Conservation (phyloP, 2,329 filamentous ascomycete genomes). For the Colletotrichum scovillei region DNA sequence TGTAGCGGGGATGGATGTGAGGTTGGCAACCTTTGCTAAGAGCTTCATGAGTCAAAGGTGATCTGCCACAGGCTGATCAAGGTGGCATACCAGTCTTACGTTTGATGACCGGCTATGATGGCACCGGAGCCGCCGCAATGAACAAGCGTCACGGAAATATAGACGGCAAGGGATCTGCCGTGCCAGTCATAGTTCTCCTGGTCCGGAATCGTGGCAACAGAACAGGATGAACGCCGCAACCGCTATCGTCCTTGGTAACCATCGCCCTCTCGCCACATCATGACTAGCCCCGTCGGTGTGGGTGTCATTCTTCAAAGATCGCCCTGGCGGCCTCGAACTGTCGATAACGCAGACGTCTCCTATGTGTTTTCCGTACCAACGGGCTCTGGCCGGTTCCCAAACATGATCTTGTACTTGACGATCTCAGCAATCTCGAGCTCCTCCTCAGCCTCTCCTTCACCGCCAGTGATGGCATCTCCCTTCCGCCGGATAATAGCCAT, state of each 20-base stretch:
- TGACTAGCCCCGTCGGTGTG: neutral
- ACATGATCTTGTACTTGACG: slow-evolving; percentile 87
- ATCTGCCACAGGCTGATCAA: neutral
- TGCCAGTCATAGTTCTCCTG: neutral
- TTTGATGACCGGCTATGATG: neutral
- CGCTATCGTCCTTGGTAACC: neutral
- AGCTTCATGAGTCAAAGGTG: neutral
- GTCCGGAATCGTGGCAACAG: neutral
- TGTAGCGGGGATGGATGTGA: neutral
- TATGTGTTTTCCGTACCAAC: slow-evolving; percentile 64
- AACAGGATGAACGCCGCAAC: neutral
- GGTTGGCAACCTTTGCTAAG: neutral
- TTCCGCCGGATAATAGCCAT: slow-evolving; percentile 80
- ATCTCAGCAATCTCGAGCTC: slow-evolving; percentile 88
- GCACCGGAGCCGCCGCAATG: neutral
- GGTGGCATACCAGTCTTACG: neutral
- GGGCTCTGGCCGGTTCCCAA: slow-evolving; percentile 86
- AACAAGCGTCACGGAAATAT: neutral
- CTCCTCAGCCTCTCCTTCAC: slow-evolving; percentile 55
- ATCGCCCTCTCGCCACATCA: neutral
- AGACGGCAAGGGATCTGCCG: neutral
- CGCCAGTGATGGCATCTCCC: slow-evolving; percentile 40
- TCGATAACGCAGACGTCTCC: neutral
- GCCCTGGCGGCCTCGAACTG: neutral
- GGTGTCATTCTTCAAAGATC: neutral